A percentile compares a stretch with the other conserved stretches of the same genome.
Evolutionary conservation across 345 rosid genomes (phyloP).

Genomic region (Lenwebbia sp.): DNA sequence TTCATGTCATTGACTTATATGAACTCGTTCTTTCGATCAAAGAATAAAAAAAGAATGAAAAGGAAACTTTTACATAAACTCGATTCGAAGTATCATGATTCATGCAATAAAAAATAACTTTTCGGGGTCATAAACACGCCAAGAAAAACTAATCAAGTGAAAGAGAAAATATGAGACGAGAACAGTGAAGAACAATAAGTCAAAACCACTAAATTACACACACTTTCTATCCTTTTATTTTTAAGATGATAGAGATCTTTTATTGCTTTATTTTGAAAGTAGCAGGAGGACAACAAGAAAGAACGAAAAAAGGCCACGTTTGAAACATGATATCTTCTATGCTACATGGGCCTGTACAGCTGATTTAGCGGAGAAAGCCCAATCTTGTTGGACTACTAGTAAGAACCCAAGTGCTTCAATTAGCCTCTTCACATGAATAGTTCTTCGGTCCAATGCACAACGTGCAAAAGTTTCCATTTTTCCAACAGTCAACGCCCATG

Average conservation of each 20-base stretch:
- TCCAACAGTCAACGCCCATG: too few species aligned
- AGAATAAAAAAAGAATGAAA: background rate
- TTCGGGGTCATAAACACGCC: too few species aligned
- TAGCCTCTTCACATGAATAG: background rate
- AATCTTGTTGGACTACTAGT: background rate
- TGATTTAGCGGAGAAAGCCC: background rate
- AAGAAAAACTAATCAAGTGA: too few species aligned
- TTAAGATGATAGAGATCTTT: background rate
- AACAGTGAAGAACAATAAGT: too few species aligned
- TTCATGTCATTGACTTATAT: background rate
- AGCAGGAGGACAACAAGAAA: background rate
- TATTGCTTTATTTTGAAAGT: background rate
- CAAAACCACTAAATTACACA: background rate
- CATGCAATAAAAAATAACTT: too few species aligned
- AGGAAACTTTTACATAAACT: background rate
- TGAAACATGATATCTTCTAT: background rate
- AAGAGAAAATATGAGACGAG: too few species aligned
- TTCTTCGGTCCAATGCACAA: too few species aligned
- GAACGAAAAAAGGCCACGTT: background rate
- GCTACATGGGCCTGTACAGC: background rate
- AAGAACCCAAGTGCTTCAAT: background rate
- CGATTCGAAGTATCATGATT: background rate
- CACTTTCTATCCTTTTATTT: too few species aligned
- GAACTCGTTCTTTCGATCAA: background rate
- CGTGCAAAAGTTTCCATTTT: too few species aligned